Evolutionary conservation across 1,284 basidiomycete species (phyloP).

Genomic region (Cutaneotrichosporon cutaneum): DNA sequence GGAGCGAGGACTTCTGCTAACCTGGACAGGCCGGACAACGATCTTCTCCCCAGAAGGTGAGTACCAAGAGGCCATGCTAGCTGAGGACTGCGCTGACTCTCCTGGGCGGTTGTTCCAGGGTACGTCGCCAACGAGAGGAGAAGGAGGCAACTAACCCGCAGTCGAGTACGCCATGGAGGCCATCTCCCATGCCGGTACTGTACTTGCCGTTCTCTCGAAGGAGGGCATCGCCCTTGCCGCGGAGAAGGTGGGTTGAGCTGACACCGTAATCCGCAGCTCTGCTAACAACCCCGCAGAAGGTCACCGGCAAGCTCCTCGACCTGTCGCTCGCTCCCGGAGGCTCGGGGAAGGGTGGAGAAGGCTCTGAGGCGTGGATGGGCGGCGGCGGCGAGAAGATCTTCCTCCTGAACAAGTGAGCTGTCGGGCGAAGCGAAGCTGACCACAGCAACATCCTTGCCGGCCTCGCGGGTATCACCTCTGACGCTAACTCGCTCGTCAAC

Average conservation of each 20-base stretch:
- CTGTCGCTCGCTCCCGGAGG: constrained; percentile 75
- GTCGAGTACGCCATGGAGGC: constrained; percentile 99
- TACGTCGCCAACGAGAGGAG: constrained; percentile 56
- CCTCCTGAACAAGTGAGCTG: constrained; percentile 68
- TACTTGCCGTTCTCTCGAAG: constrained; percentile 89
- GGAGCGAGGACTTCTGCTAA: constrained; percentile 4
- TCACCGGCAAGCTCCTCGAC: constrained; percentile 95
- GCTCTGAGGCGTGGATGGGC: constrained; percentile 59
- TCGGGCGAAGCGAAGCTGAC: not conserved
- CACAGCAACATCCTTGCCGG: constrained; percentile 89
- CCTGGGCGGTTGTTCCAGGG: not conserved
- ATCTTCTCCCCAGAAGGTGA: constrained; percentile 93
- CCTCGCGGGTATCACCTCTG: constrained; percentile 92
- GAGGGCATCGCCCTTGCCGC: constrained; percentile 97
- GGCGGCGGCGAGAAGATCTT: constrained; percentile 98
- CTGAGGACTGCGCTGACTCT: not conserved
- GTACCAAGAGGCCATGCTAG: constrained; percentile 29
- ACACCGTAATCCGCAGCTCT: constrained; percentile 2
- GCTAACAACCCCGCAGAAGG: constrained; percentile 60
- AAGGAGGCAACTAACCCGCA: constrained; percentile 45
- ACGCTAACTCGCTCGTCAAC: constrained; percentile 97
- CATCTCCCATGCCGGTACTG: constrained; percentile 94
- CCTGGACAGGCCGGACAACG: constrained; percentile 63
- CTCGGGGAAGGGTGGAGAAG: constrained; percentile 65
- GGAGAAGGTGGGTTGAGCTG: constrained; percentile 64